A percentile compares a stretch with the other conserved stretches of the same genome.
phyloP scores from a whole-genome alignment of 805 yeast species.

The Candida lessepsii region DNA sequence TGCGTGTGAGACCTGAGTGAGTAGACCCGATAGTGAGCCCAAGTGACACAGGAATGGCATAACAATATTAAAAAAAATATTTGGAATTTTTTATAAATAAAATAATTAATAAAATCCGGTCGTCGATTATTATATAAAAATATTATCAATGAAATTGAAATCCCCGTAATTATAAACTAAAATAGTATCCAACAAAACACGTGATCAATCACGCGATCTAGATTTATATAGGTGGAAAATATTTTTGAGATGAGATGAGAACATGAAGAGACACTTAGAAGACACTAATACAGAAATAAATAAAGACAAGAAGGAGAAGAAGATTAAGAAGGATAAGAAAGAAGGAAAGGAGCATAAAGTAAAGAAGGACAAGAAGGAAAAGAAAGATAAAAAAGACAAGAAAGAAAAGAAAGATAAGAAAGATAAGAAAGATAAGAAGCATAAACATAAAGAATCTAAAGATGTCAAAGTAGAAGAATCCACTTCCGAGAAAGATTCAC shows the following conservation, averaged over 20 bases:
- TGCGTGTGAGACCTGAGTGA: too few relatives aligned
- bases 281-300: background rate
- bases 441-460: constrained; percentile 31
- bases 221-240: too few relatives aligned
- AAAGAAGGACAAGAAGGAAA: constrained; percentile 16
- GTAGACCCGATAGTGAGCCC: too few relatives aligned
- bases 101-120: too few relatives aligned
- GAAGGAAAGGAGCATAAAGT: constrained; percentile 8
- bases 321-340: constrained; percentile 8
- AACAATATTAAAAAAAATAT: too few relatives aligned
- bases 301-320: constrained; percentile 9
- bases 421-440: constrained; percentile 4
- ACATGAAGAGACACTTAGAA: constrained; percentile 17
- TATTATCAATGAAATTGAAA: too few relatives aligned
- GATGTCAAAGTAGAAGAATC: constrained; percentile 25
- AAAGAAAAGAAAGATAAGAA: constrained; percentile 18
- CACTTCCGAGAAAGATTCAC: constrained; percentile 27
- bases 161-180: too few relatives aligned
- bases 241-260: constrained; percentile 12
- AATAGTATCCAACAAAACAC: too few relatives aligned
- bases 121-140: too few relatives aligned
- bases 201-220: too few relatives aligned
- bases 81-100: too few relatives aligned
- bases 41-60: too few relatives aligned
- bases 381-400: constrained; percentile 12